Percentiles rank a stretch among this genome's conserved stretches.
phyloP scores from a whole-genome alignment of 192 early-diverging fungal genomes.

The Podochytrium sp. region DNA sequence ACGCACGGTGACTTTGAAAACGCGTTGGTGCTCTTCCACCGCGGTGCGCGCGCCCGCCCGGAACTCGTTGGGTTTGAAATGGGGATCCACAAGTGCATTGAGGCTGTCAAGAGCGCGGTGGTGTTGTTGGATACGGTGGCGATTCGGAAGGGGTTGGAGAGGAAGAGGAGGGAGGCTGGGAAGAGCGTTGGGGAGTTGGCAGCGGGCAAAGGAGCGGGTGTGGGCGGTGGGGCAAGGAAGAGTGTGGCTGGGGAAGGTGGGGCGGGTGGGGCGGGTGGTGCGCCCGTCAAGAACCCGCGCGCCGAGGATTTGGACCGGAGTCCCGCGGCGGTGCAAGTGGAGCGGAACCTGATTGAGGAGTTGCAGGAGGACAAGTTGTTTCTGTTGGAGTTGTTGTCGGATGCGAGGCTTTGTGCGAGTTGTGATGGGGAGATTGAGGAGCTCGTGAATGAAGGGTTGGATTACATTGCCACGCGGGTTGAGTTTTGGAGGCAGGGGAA shows the following conservation, averaged over 20 bases:
- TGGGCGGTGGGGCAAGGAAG: not conserved
- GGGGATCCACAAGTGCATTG: conserved; percentile 51
- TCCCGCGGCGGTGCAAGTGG: conserved; percentile 17
- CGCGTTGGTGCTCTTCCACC: conserved; percentile 52
- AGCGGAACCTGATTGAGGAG: conserved; percentile 52
- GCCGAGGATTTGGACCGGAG: not conserved
- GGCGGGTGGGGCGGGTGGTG: not conserved
- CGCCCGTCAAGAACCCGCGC: not conserved
- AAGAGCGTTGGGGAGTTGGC: not conserved
- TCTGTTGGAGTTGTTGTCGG: conserved; percentile 34
- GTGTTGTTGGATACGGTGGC: conserved; percentile 30
- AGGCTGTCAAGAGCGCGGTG: conserved; percentile 48
- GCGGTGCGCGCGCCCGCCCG: conserved; percentile 44
- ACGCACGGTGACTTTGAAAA: conserved; percentile 52
- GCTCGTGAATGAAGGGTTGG: conserved; percentile 37
- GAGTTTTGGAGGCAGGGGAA: conserved; percentile 51
- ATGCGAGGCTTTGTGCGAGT: conserved; percentile 14
- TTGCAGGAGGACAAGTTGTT: conserved; percentile 51
- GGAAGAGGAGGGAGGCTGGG: not conserved
- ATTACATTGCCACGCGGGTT: conserved; percentile 41
- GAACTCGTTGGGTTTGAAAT: conserved; percentile 48
- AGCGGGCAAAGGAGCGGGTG: not conserved
- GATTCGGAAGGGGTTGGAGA: conserved; percentile 8
- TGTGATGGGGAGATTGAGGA: conserved; percentile 26
- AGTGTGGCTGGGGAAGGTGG: not conserved